These are phyloP conservation scores for Globisporangium camurandrum DNA, from an alignment of 352 stramenopile genomes.

Conservation along the genomic window DNA sequence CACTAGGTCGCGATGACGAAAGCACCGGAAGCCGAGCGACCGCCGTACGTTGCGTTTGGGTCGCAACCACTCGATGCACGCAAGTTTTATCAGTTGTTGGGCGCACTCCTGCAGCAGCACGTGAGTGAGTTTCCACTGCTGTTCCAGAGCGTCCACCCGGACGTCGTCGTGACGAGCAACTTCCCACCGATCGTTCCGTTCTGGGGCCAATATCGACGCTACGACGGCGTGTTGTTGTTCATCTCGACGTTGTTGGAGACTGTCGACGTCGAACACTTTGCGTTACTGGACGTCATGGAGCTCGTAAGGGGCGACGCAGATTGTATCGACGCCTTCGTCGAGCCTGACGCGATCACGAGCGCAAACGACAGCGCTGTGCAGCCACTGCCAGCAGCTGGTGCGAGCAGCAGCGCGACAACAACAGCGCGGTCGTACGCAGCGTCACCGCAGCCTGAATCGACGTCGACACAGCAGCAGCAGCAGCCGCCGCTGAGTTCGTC, in stretches of 20 bases:
- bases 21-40: slow-evolving; percentile 19
- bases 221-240: slow-evolving; percentile 71
- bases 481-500: slow-evolving; percentile 17
- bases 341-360: slow-evolving; percentile 8
- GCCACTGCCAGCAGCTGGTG: background rate
- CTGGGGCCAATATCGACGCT: slow-evolving; percentile 79
- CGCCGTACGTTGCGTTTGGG: slow-evolving; percentile 54
- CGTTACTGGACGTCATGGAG: slow-evolving; percentile 65
- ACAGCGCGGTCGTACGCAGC: slow-evolving; percentile 11
- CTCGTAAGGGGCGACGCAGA: slow-evolving; percentile 61
- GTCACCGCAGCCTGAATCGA: slow-evolving; percentile 17
- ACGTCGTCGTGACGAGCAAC: slow-evolving; percentile 73
- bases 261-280: slow-evolving; percentile 67
- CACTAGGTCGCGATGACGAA: slow-evolving; percentile 54
- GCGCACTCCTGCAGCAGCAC: slow-evolving; percentile 56
- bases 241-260: slow-evolving; percentile 78
- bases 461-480: background rate
- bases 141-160: slow-evolving; percentile 73
- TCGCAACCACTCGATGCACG: slow-evolving; percentile 60
- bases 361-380: slow-evolving; percentile 1
- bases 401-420: background rate
- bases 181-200: slow-evolving; percentile 83
- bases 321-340: slow-evolving; percentile 44
- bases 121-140: slow-evolving; percentile 66
- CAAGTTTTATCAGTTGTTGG: slow-evolving; percentile 72